A percentile compares a stretch with the other conserved stretches of the same genome.
These are phyloP conservation scores for Bathelium albidoporum DNA, from an alignment of 495 filamentous ascomycete genomes.

Conservation along the genomic window DNA sequence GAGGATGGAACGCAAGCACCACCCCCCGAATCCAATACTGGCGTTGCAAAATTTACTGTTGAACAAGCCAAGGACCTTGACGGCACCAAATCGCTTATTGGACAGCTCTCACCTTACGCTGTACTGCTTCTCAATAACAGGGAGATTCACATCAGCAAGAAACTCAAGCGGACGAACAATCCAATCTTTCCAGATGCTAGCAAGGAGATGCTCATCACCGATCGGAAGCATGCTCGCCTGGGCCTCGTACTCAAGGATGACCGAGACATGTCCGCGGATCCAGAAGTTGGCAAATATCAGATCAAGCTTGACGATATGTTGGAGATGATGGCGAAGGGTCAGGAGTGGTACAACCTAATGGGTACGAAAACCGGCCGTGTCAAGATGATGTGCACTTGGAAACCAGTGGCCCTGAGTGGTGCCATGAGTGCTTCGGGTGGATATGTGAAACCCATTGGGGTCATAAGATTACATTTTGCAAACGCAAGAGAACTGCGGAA, in stretches of 20 bases:
- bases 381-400: conserved; percentile 88
- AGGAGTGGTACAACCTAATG: conserved; percentile 89
- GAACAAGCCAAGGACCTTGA: conserved; percentile 96
- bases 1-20: conserved; percentile 69
- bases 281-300: conserved; percentile 79
- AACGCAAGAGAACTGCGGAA: conserved; percentile 75
- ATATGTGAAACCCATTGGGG: conserved; percentile 85
- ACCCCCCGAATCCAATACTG: conserved; percentile 78
- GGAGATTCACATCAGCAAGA: conserved; percentile 73
- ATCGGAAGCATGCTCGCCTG: conserved; percentile 78
- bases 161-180: conserved; percentile 91
- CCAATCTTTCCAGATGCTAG: conserved; percentile 84
- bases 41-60: conserved; percentile 84
- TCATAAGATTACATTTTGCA: conserved; percentile 89
- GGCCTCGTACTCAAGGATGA: conserved; percentile 94
- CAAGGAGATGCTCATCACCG: conserved; percentile 88
- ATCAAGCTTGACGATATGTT: conserved; percentile 91
- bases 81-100: conserved; percentile 76
- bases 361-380: conserved; percentile 73
- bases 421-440: conserved; percentile 65
- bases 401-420: conserved; percentile 78
- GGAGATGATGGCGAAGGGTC: conserved; percentile 79
- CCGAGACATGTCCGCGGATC: conserved; percentile 71
- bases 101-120: conserved; percentile 82
- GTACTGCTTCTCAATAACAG: conserved; percentile 80